These are phyloP conservation scores for Trametes villosa DNA, from an alignment of 768 basidiomycete species.

Conservation along the genomic window DNA sequence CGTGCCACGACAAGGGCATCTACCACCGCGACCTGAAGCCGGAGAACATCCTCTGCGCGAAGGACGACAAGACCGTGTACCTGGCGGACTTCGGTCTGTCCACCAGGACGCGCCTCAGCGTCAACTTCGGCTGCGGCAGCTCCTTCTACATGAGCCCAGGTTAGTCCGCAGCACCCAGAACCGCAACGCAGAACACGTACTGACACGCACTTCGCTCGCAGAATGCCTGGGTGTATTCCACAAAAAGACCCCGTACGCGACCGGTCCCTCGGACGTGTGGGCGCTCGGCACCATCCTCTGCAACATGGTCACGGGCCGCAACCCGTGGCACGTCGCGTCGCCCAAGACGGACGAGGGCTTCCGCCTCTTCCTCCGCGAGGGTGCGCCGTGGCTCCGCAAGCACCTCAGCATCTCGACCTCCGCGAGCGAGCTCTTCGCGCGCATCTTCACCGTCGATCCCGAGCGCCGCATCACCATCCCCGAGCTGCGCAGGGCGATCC, in stretches of 20 bases:
- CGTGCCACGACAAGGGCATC: constrained; percentile 53
- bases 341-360: constrained; percentile 77
- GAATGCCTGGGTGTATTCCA: constrained; percentile 84
- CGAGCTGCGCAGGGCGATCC: constrained; percentile 59
- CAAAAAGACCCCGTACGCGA: constrained; percentile 70
- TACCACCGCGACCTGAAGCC: constrained; percentile 64
- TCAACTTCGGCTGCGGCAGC: constrained; percentile 35
- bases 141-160: constrained; percentile 40
- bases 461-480: constrained; percentile 35
- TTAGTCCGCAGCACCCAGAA: constrained; percentile 21
- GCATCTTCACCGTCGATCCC: constrained; percentile 37
- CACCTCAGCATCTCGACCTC: constrained; percentile 38
- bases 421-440: constrained; percentile 34
- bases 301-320: constrained; percentile 93
- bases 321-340: constrained; percentile 93
- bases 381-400: constrained; percentile 67
- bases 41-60: constrained; percentile 53
- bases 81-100: constrained; percentile 59
- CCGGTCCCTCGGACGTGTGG: constrained; percentile 92
- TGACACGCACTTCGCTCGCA: constrained; percentile 42
- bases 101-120: constrained; percentile 25
- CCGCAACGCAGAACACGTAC: background rate
- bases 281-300: constrained; percentile 93
- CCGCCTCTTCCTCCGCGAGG: constrained; percentile 77
- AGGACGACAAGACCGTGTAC: constrained; percentile 43